Percentiles rank a stretch among this genome's conserved stretches.
phyloP scores from a whole-genome alignment of 805 yeast species.

The Nakazawaea ernobii region DNA sequence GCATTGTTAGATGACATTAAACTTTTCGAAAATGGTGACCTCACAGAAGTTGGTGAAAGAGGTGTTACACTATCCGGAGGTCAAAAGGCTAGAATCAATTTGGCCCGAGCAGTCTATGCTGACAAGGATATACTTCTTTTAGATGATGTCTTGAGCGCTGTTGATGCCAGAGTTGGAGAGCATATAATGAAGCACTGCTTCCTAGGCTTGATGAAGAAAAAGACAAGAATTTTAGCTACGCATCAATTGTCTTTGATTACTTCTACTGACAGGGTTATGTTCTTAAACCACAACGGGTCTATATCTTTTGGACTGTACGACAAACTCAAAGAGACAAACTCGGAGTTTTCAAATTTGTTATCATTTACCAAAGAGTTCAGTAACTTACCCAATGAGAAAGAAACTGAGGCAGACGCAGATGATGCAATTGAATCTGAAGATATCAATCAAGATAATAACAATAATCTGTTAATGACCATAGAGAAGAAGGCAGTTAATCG shows the following conservation, averaged over 20 bases:
- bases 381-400: no score
- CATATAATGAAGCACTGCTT: constrained; percentile 70
- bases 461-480: constrained; percentile 31
- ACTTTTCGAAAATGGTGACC: constrained; percentile 67
- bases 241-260: constrained; percentile 71
- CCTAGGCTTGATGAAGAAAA: constrained; percentile 44
- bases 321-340: constrained; percentile 41
- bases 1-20: constrained; percentile 62
- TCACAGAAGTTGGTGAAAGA: constrained; percentile 77
- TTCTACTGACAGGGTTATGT: constrained; percentile 62
- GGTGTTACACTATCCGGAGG: constrained; percentile 85
- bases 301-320: constrained; percentile 56
- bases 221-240: constrained; percentile 73
- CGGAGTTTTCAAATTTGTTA: constrained; percentile 45
- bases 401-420: constrained; percentile 24
- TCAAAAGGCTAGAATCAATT: constrained; percentile 74
- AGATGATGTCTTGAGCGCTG: constrained; percentile 81
- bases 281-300: constrained; percentile 56
- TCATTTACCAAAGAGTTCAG: constrained; percentile 32
- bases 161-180: constrained; percentile 78
- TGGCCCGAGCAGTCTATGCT: constrained; percentile 79
- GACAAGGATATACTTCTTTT: constrained; percentile 60
- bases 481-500: constrained; percentile 50
- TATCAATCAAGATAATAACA: neutral
- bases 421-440: constrained; percentile 5